Conservation (phyloP, 83 land plant genomes). For the Picea abies region DNA sequence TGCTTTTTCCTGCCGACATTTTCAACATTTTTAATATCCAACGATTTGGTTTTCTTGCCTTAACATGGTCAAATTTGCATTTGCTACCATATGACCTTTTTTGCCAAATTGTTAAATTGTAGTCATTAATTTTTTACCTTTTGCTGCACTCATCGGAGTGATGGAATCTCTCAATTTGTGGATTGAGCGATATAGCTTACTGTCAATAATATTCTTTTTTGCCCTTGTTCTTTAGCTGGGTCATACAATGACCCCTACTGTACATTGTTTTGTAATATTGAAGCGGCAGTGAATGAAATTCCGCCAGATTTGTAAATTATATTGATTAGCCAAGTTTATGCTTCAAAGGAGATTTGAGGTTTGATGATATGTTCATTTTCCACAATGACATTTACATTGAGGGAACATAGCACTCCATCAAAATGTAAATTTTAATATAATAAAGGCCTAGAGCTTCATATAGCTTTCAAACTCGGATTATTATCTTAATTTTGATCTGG, state of each 20-base stretch:
- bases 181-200: neutral
- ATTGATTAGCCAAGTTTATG: conserved; percentile 2
- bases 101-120: neutral
- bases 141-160: neutral
- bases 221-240: neutral
- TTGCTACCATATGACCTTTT: neutral
- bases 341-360: neutral
- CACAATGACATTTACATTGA: too few species aligned
- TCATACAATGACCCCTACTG: conserved; percentile 2
- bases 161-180: conserved; percentile 1
- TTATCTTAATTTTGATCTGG: too few species aligned
- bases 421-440: too few species aligned
- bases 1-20: neutral
- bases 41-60: neutral
- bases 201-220: conserved; percentile 8
- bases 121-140: neutral
- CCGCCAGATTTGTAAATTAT: conserved; percentile 16
- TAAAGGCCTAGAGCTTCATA: too few species aligned
- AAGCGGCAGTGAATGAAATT: conserved; percentile 1
- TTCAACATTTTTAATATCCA: neutral
- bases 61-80: neutral
- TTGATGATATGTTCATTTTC: neutral
- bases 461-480: too few species aligned
- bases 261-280: conserved; percentile 11
- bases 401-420: too few species aligned